A percentile compares a stretch with the other conserved stretches of the same genome.
Evolutionary conservation across 108 stramenopile genomes (phyloP).

Genomic region (Parmales sp.): DNA sequence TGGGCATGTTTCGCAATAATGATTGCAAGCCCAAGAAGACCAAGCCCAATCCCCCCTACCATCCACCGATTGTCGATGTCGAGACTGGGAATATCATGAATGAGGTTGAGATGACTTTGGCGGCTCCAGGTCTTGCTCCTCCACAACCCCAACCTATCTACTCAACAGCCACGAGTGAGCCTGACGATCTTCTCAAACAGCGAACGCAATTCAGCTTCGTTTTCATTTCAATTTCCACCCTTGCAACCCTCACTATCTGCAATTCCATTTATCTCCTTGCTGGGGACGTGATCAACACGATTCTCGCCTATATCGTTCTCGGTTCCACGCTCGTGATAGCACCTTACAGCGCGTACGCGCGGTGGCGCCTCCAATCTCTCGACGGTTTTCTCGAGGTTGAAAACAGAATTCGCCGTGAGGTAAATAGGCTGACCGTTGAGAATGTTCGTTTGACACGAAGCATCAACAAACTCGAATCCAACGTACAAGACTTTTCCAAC

Average conservation of each 20-base stretch:
- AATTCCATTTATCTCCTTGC: not conserved
- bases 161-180: too few relatives aligned
- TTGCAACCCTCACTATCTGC: not conserved
- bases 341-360: not conserved
- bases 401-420: not conserved
- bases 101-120: too few relatives aligned
- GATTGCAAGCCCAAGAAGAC: too few relatives aligned
- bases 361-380: not conserved
- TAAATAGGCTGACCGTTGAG: constrained; percentile 8
- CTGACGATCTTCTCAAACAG: too few relatives aligned
- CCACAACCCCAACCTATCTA: too few relatives aligned
- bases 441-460: not conserved
- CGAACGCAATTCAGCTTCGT: not conserved
- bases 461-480: not conserved
- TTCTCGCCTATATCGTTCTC: not conserved
- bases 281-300: not conserved
- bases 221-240: not conserved
- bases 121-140: too few relatives aligned
- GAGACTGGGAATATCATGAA: too few relatives aligned
- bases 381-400: constrained; percentile 5
- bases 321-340: not conserved
- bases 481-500: too few relatives aligned
- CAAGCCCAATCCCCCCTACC: too few relatives aligned
- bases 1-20: too few relatives aligned
- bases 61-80: too few relatives aligned